phyloP scores from a whole-genome alignment of 1,139 yeast species.

The Candida frijolesensis region DNA sequence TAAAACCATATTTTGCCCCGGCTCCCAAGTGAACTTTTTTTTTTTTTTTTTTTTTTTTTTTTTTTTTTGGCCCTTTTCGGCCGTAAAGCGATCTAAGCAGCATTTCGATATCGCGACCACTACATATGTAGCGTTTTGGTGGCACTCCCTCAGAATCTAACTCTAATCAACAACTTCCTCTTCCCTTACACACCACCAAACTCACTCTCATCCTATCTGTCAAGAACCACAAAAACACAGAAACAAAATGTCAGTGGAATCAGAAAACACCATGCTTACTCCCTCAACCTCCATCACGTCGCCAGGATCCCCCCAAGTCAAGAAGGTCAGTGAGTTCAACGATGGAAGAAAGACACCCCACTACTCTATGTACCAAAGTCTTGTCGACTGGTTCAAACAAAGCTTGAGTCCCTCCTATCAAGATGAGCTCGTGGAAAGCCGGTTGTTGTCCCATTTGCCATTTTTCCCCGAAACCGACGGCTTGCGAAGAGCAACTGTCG shows the following conservation, averaged over 20 bases:
- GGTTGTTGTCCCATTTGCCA: conserved; percentile 50
- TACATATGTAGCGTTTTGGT: no score
- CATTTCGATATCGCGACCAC: no score
- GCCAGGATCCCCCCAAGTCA: neutral
- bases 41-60: no score
- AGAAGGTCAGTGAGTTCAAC: conserved; percentile 17
- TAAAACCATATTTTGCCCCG: no score
- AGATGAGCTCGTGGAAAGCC: conserved; percentile 34
- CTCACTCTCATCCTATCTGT: no score
- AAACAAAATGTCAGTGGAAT: neutral
- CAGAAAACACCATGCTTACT: neutral
- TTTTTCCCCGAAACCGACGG: conserved; percentile 61
- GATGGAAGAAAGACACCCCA: conserved; percentile 22
- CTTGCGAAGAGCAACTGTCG: conserved; percentile 46
- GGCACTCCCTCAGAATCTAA: no score
- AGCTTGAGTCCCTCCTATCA: conserved; percentile 23
- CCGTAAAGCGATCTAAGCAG: no score
- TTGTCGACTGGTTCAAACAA: conserved; percentile 43
- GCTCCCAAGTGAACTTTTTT: no score
- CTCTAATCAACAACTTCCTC: no score
- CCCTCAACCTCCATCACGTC: neutral
- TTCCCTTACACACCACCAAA: no score
- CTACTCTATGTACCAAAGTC: conserved; percentile 34
- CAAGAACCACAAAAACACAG: no score
- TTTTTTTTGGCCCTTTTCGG: no score